phyloP scores from a whole-genome alignment of 208 protist genomes.

The Wallacemonas sp. region DNA sequence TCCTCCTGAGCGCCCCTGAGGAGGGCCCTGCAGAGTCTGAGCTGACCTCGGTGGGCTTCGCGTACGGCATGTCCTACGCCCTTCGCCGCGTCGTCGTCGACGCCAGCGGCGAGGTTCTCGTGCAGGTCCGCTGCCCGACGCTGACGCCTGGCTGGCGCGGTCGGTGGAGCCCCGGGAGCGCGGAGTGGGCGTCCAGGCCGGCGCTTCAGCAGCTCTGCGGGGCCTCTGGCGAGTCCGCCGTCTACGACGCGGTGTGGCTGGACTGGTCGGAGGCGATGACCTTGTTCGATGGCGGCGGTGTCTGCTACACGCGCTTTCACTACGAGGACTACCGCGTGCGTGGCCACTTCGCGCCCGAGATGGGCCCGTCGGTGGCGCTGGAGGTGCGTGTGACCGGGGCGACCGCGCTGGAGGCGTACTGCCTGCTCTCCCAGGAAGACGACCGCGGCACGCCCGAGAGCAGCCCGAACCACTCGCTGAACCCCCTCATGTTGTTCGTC shows the following conservation, averaged over 20 bases:
- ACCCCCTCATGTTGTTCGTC: conserved; percentile 50
- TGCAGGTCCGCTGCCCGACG: conserved; percentile 43
- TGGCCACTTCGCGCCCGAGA: conserved; percentile 43
- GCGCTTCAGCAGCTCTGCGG: conserved; percentile 29
- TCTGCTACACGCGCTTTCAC: conserved; percentile 36
- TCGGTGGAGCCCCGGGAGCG: conserved; percentile 34
- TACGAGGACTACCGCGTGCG: conserved; percentile 56
- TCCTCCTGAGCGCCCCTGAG: conserved; percentile 45
- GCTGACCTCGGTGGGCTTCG: conserved; percentile 27
- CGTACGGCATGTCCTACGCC: conserved; percentile 48
- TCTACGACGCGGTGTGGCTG: conserved; percentile 47
- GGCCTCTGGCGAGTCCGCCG: neutral
- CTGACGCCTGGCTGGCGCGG: conserved; percentile 24
- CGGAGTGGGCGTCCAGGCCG: conserved; percentile 39
- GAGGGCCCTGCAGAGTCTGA: conserved; percentile 23
- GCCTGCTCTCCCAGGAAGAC: conserved; percentile 62
- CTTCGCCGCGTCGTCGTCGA: conserved; percentile 35
- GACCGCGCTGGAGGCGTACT: conserved; percentile 35
- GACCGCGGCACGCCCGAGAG: conserved; percentile 42
- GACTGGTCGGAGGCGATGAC: conserved; percentile 51
- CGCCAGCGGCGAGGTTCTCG: conserved; percentile 21
- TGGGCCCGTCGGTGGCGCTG: conserved; percentile 42
- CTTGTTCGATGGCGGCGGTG: conserved; percentile 62
- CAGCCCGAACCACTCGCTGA: conserved; percentile 29
- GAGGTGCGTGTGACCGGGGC: conserved; percentile 36